Evolutionary conservation across 1,284 basidiomycete genomes (phyloP), one percentile per base, ranked within the genome.

Genomic region (Tilletia indica): DNA sequence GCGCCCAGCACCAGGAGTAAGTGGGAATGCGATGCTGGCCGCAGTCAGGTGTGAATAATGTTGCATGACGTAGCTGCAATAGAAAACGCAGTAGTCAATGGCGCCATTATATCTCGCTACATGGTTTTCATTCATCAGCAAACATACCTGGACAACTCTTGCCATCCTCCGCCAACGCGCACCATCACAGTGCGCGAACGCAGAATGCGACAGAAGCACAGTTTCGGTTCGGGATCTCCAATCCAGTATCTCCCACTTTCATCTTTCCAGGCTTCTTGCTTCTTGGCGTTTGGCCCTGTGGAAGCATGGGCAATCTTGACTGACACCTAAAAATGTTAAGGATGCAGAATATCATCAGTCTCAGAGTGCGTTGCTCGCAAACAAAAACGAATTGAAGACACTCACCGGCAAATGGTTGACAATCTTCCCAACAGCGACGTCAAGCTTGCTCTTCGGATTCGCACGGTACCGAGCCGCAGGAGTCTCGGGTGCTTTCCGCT

Each of bases 341-440:
- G 25, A 48, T 42, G 66, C 21, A 25, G 47, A 36, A n/a, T 31
- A 67, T 67, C n/a, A 61, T 61, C 64, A 67, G 36, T 14, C 56
- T 21, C 25, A 12, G n/a, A 61, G 16, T 61, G n/a, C n/a, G 19
- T n/a, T 9, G 14, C 9, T 38, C 16, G 19, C n/a, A 12, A 12
- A 12, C 31, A 16, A n/a, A 1, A 36, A n/a, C 16, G 6, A 31
- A 67, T 14, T 21, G 4, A 19, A 11, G 12, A 2, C 0, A 56
- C 68, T 68, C 58, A 94, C 91, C 19, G 92, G 90, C 56, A 98
- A 87, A 73, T 89, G 90, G 85, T 97, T 97, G 73, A 97, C 89
- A 64, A 97, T 91, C 76, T 92, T 89, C 6, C 92, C 93, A 58
- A 98, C 92, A 2, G 94, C 94, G 34, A 95, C 89, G 82, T 98